Evolutionary conservation across 805 yeast species (phyloP).

Genomic region (Maudiozyma serrabonitensis): DNA sequence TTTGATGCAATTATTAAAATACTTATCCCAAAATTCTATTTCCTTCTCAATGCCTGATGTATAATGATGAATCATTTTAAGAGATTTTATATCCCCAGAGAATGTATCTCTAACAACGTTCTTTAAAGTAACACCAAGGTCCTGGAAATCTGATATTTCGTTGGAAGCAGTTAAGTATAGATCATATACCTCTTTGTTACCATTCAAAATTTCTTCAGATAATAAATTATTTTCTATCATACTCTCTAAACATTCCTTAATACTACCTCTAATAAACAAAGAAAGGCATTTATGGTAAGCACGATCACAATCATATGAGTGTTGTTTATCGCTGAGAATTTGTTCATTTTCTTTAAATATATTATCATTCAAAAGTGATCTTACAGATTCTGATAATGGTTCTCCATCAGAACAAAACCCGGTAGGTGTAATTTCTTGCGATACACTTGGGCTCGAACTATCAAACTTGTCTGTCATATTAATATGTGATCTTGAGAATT

Average conservation of each 20-base stretch:
- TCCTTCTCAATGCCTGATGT: neutral
- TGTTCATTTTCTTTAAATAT: slow-evolving; percentile 4
- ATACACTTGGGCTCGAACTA: too few relatives aligned
- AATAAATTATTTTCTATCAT: slow-evolving; percentile 14
- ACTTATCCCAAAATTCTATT: slow-evolving; percentile 1
- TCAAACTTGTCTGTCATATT: too few relatives aligned
- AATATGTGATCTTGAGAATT: too few relatives aligned
- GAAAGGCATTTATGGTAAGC: slow-evolving; percentile 13
- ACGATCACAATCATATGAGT: neutral
- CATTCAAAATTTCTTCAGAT: slow-evolving; percentile 1
- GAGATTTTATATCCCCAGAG: neutral
- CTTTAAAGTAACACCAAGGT: slow-evolving; percentile 8
- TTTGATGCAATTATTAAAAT: slow-evolving; percentile 1
- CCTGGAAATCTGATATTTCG: slow-evolving; percentile 5
- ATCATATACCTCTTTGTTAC: slow-evolving; percentile 5
- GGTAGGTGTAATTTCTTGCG: too few relatives aligned
- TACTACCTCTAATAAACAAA: slow-evolving; percentile 17
- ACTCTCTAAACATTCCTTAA: slow-evolving; percentile 13
- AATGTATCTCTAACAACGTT: neutral
- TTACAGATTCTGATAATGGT: slow-evolving; percentile 6
- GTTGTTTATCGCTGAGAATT: neutral
- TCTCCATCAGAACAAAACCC: neutral
- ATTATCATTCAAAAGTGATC: slow-evolving; percentile 17
- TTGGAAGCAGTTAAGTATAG: slow-evolving; percentile 15
- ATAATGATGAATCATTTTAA: neutral